Evolutionary conservation across 2,329 filamentous ascomycete species (phyloP).

Genomic region (Fusarium torreyae): DNA sequence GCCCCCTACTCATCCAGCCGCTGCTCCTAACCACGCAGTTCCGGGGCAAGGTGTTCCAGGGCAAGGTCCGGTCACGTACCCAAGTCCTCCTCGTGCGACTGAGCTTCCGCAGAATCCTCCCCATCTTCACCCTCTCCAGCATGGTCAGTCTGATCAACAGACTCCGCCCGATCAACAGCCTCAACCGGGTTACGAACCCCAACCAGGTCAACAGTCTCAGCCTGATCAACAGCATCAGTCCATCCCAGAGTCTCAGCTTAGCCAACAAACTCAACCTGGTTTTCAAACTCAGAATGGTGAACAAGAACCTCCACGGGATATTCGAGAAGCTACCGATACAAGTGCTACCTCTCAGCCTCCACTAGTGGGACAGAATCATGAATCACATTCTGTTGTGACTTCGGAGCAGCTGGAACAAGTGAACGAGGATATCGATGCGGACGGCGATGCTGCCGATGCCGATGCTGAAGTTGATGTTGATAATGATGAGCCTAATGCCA

Average conservation of each 20-base stretch:
- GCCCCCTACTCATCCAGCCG: slow-evolving; percentile 4
- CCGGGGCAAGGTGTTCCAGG: slow-evolving; percentile 5
- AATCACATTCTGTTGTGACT: slow-evolving; percentile 11
- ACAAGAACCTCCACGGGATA: slow-evolving; percentile 28
- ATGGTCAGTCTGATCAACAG: slow-evolving; percentile 16
- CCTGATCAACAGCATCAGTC: neutral
- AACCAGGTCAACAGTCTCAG: slow-evolving; percentile 1
- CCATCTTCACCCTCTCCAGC: slow-evolving; percentile 44
- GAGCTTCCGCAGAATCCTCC: slow-evolving; percentile 37
- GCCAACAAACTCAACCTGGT: slow-evolving; percentile 5
- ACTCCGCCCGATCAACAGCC: slow-evolving; percentile 16
- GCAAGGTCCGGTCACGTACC: slow-evolving; percentile 34
- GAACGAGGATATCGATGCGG: slow-evolving; percentile 46
- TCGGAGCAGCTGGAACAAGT: slow-evolving; percentile 24
- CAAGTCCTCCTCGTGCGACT: slow-evolving; percentile 39
- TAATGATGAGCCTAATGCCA: slow-evolving; percentile 58
- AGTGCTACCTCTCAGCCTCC: slow-evolving; percentile 19
- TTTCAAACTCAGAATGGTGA: slow-evolving; percentile 13
- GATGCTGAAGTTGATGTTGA: slow-evolving; percentile 50
- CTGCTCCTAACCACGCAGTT: slow-evolving; percentile 4
- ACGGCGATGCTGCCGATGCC: slow-evolving; percentile 55
- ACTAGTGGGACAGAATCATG: slow-evolving; percentile 15
- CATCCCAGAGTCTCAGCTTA: neutral
- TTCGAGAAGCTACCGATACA: slow-evolving; percentile 26
- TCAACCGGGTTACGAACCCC: slow-evolving; percentile 5